phyloP scores from a whole-genome alignment of 108 stramenopile species.

The Phaeodactylum tricornutum region DNA sequence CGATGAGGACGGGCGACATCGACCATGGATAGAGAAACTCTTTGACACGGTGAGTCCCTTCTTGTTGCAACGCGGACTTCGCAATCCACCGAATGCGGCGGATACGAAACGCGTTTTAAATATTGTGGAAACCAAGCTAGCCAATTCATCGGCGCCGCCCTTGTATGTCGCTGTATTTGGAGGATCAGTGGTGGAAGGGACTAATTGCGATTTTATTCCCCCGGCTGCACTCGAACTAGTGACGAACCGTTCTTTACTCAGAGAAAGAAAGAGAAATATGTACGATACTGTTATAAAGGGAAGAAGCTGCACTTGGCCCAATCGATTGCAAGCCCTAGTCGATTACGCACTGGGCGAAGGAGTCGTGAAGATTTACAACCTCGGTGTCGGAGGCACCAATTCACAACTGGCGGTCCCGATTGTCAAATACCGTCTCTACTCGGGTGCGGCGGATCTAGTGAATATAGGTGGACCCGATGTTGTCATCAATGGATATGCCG shows the following conservation, averaged over 20 bases:
- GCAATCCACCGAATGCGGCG: too few species aligned
- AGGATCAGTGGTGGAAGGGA: constrained; percentile 5
- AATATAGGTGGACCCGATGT: constrained; percentile 38
- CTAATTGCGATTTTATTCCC: constrained; percentile 1
- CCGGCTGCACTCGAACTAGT: background rate
- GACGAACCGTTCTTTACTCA: too few species aligned
- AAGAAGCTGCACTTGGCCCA: constrained; percentile 9
- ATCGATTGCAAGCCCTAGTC: constrained; percentile 7
- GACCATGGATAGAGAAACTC: too few species aligned
- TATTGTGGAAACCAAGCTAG: too few species aligned
- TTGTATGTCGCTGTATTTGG: constrained; percentile 5
- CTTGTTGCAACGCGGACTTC: too few species aligned
- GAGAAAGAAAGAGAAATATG: too few species aligned
- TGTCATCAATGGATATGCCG: constrained; percentile 55
- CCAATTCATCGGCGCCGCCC: too few species aligned
- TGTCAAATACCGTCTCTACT: constrained; percentile 28
- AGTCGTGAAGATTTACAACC: constrained; percentile 15
- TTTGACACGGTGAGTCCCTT: too few species aligned
- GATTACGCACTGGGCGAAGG: background rate
- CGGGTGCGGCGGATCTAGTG: constrained; percentile 7
- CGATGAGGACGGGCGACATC: too few species aligned
- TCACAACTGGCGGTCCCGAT: constrained; percentile 22
- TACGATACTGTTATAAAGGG: constrained; percentile 1
- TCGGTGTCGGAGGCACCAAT: constrained; percentile 54
- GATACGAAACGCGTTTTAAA: too few species aligned